Percentiles rank a stretch among this genome's conserved stretches.
phyloP scores from a whole-genome alignment of 2,329 filamentous ascomycete genomes.

The Daldinia sp. region DNA sequence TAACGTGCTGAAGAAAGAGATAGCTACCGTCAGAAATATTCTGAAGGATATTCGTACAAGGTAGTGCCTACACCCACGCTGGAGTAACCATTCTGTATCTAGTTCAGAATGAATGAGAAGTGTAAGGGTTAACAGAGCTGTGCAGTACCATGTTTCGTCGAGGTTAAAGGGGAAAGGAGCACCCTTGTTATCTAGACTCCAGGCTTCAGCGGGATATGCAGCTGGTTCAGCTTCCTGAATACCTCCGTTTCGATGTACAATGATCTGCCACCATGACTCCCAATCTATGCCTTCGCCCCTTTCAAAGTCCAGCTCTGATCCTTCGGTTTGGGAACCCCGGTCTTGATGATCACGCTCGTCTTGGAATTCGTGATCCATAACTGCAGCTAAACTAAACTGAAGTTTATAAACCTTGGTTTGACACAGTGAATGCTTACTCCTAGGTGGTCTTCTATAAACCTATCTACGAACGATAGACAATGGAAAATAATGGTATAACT shows the following conservation, averaged over 20 bases:
- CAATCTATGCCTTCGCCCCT: constrained; percentile 13
- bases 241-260: constrained; percentile 36
- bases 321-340: background rate
- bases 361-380: background rate
- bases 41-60: constrained; percentile 32
- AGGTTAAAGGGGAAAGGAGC: constrained; percentile 43
- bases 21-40: constrained; percentile 32
- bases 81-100: constrained; percentile 32
- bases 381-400: background rate
- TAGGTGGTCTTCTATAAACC: background rate
- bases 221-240: background rate
- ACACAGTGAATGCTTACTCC: background rate
- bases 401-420: background rate
- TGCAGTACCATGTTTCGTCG: constrained; percentile 38
- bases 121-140: constrained; percentile 23
- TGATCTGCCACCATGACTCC: constrained; percentile 32
- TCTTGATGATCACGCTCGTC: background rate
- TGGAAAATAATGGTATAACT: background rate
- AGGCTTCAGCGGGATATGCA: constrained; percentile 1
- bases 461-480: constrained; percentile 11
- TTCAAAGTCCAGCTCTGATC: background rate
- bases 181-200: constrained; percentile 20
- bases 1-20: constrained; percentile 43
- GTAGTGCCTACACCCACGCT: constrained; percentile 26
- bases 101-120: constrained; percentile 33